Evolutionary conservation across 163 green algal genomes (phyloP).

Genomic region (Chlorella variabilis): DNA sequence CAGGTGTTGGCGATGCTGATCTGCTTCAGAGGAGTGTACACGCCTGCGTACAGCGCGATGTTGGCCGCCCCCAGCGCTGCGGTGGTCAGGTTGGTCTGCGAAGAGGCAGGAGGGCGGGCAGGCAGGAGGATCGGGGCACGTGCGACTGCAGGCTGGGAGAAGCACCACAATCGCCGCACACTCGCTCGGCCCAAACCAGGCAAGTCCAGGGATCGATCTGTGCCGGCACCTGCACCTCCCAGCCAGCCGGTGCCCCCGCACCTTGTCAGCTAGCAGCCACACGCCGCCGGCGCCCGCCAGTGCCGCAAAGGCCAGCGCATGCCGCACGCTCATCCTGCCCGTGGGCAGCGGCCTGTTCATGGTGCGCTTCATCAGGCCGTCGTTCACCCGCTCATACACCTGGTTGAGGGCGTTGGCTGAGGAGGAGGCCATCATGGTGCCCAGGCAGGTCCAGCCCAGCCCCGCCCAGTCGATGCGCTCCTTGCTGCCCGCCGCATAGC

Average conservation of each 20-base stretch:
- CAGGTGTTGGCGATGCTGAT: slow-evolving; percentile 94
- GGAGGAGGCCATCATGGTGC: slow-evolving; percentile 87
- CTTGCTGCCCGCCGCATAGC: slow-evolving; percentile 87
- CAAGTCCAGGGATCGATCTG: too few species aligned
- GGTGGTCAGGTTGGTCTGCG: slow-evolving; percentile 89
- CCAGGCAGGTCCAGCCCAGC: slow-evolving; percentile 84
- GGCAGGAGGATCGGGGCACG: background rate
- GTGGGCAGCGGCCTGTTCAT: slow-evolving; percentile 85
- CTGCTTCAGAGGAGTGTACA: slow-evolving; percentile 99
- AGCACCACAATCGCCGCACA: too few species aligned
- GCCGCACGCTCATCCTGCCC: slow-evolving; percentile 71
- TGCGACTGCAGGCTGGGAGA: too few species aligned
- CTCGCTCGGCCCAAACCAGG: too few species aligned
- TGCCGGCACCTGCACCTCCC: too few species aligned
- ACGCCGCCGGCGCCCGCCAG: slow-evolving; percentile 74
- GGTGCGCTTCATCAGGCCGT: slow-evolving; percentile 93
- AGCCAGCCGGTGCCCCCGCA: too few species aligned
- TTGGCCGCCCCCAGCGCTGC: slow-evolving; percentile 90
- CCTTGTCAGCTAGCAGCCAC: slow-evolving; percentile 67
- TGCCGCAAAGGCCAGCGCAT: slow-evolving; percentile 88
- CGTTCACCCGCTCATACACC: slow-evolving; percentile 80
- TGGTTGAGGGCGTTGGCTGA: slow-evolving; percentile 98
- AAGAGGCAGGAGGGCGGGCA: too few species aligned
- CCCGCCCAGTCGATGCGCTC: slow-evolving; percentile 82
- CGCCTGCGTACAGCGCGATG: slow-evolving; percentile 93